Evolutionary conservation across 805 yeast genomes (phyloP), one percentile per base, ranked within the genome.

Genomic region (Barnettozyma sucrosica): DNA sequence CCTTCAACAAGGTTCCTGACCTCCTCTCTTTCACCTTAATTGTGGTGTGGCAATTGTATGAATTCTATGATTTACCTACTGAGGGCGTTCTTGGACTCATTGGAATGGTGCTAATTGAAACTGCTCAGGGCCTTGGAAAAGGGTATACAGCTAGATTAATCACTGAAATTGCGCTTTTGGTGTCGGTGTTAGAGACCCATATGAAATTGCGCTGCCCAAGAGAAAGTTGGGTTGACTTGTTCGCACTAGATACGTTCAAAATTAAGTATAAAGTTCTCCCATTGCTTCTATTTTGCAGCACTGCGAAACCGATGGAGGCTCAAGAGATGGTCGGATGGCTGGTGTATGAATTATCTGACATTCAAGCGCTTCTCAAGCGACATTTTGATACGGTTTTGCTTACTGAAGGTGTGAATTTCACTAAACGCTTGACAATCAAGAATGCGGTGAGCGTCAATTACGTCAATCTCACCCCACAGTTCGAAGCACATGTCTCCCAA

Each of bases 201-300:
- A 24, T 46, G 46, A 37, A 19, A 14, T 2, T 7, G 14, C 3
- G 21, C 7, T 24, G 34, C 13, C 37, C 23, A 3, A 34, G 49
- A 6, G 26, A 32, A 5, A 7, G n/a, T 8, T 42, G 46, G 49
- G 38, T 46, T n/a, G 46, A 42, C 33, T 33, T 42, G 18, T 42
- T 34, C 16, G 40, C 23, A 4, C 8, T 46, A 11, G 46, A 46
- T 33, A 18, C 43, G 3, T 46, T 25, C 23, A 42, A 25, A 16
- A 14, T 42, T 5, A 46, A 46, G 33, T 33, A 23, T 7, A 46
- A 42, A 16, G 25, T 46, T 7, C 10, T 46, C 9, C 49, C 49
- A 18, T 16, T 46, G 38, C 33, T 46, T 13, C 10, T 23, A 14
- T 8, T 16, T 7, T 40, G 38, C 10, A 25, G 16, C n/a, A n/a